phyloP scores from a whole-genome alignment of 768 basidiomycete genomes.

The Gloeopeniophorella convolvens region DNA sequence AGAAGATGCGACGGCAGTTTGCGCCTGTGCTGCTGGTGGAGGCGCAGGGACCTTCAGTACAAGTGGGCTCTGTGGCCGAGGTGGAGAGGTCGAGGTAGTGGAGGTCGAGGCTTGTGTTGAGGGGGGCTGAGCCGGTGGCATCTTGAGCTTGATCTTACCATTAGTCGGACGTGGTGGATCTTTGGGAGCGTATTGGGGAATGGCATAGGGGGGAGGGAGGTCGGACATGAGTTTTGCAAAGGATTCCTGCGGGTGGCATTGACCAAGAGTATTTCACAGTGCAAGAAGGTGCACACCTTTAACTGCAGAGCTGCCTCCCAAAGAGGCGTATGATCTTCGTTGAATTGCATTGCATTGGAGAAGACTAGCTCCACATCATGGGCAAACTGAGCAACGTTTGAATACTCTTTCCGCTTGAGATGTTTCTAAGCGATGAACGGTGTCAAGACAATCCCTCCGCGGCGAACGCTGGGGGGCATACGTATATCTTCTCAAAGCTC shows the following conservation, averaged over 20 bases:
- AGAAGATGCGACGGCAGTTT: constrained; percentile 21
- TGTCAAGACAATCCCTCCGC: neutral
- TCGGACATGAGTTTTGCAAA: constrained; percentile 76
- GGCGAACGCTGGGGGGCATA: constrained; percentile 43
- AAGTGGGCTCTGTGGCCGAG: constrained; percentile 22
- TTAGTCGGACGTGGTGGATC: constrained; percentile 36
- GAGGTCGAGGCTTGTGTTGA: constrained; percentile 21
- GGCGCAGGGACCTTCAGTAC: constrained; percentile 20
- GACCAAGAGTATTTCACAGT: constrained; percentile 12
- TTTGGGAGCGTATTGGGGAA: constrained; percentile 48
- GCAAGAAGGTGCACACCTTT: constrained; percentile 39
- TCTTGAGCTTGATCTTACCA: constrained; percentile 65
- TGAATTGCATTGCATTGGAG: constrained; percentile 83
- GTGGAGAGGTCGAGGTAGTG: constrained; percentile 24
- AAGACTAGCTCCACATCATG: constrained; percentile 88
- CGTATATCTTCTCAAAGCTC: constrained; percentile 71
- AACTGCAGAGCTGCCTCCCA: constrained; percentile 73
- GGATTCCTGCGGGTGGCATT: constrained; percentile 43
- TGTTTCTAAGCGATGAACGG: constrained; percentile 50
- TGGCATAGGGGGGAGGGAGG: constrained; percentile 58
- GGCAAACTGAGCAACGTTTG: constrained; percentile 60
- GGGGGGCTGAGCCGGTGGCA: constrained; percentile 40
- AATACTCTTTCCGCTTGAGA: constrained; percentile 75
- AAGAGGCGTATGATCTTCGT: constrained; percentile 76
- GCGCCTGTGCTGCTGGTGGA: neutral